Conservation (phyloP, 805 yeast species). For the Priceomyces medius region DNA sequence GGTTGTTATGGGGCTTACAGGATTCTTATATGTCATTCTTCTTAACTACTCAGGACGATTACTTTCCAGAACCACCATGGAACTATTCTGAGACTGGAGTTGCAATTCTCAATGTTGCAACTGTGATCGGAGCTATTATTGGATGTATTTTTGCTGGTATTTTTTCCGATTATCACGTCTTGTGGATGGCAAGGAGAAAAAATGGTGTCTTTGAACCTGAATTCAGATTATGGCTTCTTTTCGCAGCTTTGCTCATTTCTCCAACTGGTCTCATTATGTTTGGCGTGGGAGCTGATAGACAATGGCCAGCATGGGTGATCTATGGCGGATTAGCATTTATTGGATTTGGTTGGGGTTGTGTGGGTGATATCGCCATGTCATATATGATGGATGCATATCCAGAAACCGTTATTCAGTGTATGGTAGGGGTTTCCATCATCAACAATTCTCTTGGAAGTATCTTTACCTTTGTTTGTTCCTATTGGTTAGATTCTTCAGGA, state of each 20-base stretch:
- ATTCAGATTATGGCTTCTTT: conserved; percentile 56
- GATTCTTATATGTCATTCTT: conserved; percentile 75
- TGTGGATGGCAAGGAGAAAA: conserved; percentile 60
- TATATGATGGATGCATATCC: conserved; percentile 69
- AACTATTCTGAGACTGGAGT: conserved; percentile 64
- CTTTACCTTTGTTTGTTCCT: conserved; percentile 64
- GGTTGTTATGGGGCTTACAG: conserved; percentile 78
- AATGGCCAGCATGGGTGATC: conserved; percentile 52
- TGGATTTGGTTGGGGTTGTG: conserved; percentile 69
- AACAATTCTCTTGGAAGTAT: conserved; percentile 65
- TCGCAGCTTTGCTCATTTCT: conserved; percentile 55
- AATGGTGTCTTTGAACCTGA: conserved; percentile 66
- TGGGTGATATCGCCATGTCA: conserved; percentile 69
- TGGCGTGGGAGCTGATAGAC: conserved; percentile 61
- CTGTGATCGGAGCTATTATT: conserved; percentile 61
- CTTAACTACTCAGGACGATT: conserved; percentile 68
- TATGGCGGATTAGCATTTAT: conserved; percentile 63
- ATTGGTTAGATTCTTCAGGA: conserved; percentile 58
- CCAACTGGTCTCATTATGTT: conserved; percentile 64
- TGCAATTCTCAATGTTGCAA: conserved; percentile 74
- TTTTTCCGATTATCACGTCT: conserved; percentile 57
- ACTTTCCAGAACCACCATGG: conserved; percentile 65
- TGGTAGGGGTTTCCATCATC: conserved; percentile 67
- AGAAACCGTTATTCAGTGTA: conserved; percentile 66
- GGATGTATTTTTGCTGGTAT: conserved; percentile 68